Conservation (phyloP, 202 grass and related monocot genomes). For the Bolboschoenoplectus hybrid region DNA sequence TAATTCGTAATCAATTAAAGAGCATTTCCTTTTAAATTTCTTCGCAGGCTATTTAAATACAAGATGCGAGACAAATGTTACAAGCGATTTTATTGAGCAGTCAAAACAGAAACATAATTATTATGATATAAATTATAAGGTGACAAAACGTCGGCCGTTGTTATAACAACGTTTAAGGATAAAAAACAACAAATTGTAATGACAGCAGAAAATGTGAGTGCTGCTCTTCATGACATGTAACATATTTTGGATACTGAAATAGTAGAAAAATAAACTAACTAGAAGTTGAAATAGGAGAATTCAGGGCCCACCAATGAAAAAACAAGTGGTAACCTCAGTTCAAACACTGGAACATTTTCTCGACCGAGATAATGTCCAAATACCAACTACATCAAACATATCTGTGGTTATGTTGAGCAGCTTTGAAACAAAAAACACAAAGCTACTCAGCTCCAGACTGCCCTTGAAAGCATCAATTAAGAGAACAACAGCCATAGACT, state of each 20-base stretch:
- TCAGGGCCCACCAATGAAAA: conserved; percentile 46
- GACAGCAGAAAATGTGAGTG: background rate
- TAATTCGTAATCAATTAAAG: no score
- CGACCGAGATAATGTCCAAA: conserved; percentile 25
- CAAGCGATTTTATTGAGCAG: background rate
- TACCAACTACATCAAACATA: conserved; percentile 12
- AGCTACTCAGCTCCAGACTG: conserved; percentile 44
- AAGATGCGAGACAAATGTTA: background rate
- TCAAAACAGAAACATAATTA: background rate
- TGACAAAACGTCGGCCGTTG: background rate
- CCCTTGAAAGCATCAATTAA: conserved; percentile 17
- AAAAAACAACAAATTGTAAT: conserved; percentile 21
- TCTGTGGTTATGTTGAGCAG: conserved; percentile 42
- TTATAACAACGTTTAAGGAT: background rate
- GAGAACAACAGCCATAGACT: conserved; percentile 7
- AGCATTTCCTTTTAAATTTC: no score
- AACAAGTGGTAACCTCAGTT: conserved; percentile 32
- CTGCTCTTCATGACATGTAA: background rate
- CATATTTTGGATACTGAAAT: background rate
- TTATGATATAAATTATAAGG: background rate
- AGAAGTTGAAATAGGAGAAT: background rate
- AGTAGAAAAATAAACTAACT: background rate
- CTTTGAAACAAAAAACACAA: conserved; percentile 53
- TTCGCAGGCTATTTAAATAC: background rate
- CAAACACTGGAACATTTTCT: background rate